Evolutionary conservation across 2,329 filamentous ascomycete genomes (phyloP).

Genomic region (Paraphoma chrysanthemicola): DNA sequence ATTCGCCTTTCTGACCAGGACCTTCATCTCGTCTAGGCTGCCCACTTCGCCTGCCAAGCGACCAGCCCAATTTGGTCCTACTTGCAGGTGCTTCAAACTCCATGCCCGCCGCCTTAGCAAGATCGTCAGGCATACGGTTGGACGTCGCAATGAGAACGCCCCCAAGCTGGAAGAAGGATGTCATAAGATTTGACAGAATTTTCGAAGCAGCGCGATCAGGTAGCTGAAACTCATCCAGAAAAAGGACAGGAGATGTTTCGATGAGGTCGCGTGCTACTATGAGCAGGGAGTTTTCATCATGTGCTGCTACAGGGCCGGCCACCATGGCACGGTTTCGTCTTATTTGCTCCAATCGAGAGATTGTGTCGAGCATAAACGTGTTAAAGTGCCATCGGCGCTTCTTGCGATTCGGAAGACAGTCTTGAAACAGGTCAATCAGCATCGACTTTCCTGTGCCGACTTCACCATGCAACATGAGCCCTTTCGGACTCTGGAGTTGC

Average conservation of each 20-base stretch:
- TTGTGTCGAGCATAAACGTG: slow-evolving; percentile 81
- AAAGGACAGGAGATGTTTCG: slow-evolving; percentile 76
- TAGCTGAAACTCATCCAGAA: slow-evolving; percentile 84
- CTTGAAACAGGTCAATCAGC: slow-evolving; percentile 82
- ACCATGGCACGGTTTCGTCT: slow-evolving; percentile 51
- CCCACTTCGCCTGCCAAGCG: slow-evolving; percentile 56
- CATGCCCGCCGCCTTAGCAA: slow-evolving; percentile 76
- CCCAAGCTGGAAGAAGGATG: slow-evolving; percentile 80
- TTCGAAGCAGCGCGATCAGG: slow-evolving; percentile 80
- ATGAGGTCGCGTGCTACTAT: slow-evolving; percentile 79
- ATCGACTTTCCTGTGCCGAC: slow-evolving; percentile 86
- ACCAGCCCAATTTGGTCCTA: slow-evolving; percentile 41
- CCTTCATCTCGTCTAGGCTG: slow-evolving; percentile 49
- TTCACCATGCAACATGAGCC: slow-evolving; percentile 79
- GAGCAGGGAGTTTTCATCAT: slow-evolving; percentile 72
- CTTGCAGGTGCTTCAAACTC: slow-evolving; percentile 65
- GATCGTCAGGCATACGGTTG: slow-evolving; percentile 83
- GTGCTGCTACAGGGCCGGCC: slow-evolving; percentile 18
- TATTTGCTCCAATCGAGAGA: slow-evolving; percentile 74
- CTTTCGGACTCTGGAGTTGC: slow-evolving; percentile 73
- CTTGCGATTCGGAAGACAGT: slow-evolving; percentile 74
- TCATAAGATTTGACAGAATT: slow-evolving; percentile 79
- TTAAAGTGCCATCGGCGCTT: slow-evolving; percentile 85
- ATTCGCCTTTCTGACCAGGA: slow-evolving; percentile 67
- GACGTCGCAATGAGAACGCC: slow-evolving; percentile 82